These are phyloP conservation scores for Amyloporia xantha DNA, from an alignment of 768 basidiomycete genomes.

Conservation along the genomic window DNA sequence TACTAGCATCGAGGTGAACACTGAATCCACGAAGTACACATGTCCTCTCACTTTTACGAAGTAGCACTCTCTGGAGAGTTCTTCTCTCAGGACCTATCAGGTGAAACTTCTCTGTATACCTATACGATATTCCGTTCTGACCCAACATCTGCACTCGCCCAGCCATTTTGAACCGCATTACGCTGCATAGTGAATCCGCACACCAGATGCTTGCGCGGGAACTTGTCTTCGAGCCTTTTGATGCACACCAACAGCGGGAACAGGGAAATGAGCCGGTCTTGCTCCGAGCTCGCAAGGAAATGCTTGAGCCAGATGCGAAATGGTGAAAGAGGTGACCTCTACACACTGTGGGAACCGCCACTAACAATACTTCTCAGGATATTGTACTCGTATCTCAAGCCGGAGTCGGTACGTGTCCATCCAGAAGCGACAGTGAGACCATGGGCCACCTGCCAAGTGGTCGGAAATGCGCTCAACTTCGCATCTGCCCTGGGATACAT, in stretches of 20 bases:
- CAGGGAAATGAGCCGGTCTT: constrained; percentile 57
- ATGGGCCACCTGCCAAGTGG: constrained; percentile 74
- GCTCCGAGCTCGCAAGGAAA: constrained; percentile 69
- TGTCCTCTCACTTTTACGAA: constrained; percentile 58
- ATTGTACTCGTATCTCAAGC: constrained; percentile 74
- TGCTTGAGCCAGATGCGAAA: constrained; percentile 51
- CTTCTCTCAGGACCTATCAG: constrained; percentile 59
- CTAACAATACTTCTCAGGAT: constrained; percentile 40
- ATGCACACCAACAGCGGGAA: constrained; percentile 58
- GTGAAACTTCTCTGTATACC: constrained; percentile 4
- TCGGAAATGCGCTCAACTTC: constrained; percentile 75
- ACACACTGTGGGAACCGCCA: background rate
- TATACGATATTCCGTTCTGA: background rate
- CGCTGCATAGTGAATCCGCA: constrained; percentile 75
- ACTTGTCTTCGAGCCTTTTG: constrained; percentile 70
- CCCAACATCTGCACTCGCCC: constrained; percentile 17
- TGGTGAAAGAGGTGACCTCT: constrained; percentile 40
- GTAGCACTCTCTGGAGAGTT: constrained; percentile 81
- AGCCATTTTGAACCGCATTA: constrained; percentile 73
- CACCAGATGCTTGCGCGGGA: constrained; percentile 68
- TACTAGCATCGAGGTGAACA: no score
- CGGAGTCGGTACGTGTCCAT: constrained; percentile 76
- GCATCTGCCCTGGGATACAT: constrained; percentile 74
- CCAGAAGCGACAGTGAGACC: constrained; percentile 85
- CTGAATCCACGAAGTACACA: no score